Evolutionary conservation across 2,329 filamentous ascomycete species (phyloP), one percentile per base, ranked within the genome.

Genomic region (Penicillium decumbens): DNA sequence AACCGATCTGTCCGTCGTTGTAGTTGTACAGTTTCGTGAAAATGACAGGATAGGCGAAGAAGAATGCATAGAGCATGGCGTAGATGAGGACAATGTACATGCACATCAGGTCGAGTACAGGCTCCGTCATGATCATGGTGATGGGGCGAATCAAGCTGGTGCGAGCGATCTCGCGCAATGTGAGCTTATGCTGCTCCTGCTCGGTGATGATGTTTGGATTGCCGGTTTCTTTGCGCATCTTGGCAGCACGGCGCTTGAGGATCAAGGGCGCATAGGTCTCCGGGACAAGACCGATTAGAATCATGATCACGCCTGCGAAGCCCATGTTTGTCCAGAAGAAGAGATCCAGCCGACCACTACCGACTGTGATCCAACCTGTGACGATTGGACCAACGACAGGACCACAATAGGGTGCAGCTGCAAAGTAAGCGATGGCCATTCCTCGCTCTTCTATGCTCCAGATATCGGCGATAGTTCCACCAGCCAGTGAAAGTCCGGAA

Each of bases 361-460:
- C 60, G 23, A 65, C 73, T 7, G 80, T 79, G 5, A 90, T 75
- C 69, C 82, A 92, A 10, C 87, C 89, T 50, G 87, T 88, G 4
- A 87, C 77, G 0, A 93, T 77, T 4, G 85, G 85, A 48, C 85
- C 84, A 52, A 86, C 80, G 1, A 85, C 86, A 43, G 88, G 88
- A 1, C 88, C 88, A 30, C 89, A 80, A 63, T 91, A 91, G 0
- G 88, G 88, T 0, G 87, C 87, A 1, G 87, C 87, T 2, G 80
- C 84, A 65, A 91, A 92, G 13, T 85, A 85, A 1, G 87, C 87
- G 84, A 92, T 91, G 35, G 88, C 86, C 6, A 90, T 84, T 59
- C 88, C 88, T 25, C 88, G 78, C 68, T 92, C 87, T 63, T 90
- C 87, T 41, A 84, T 85, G 50, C 72, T 80, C 87, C 87, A 92